Evolutionary conservation across 805 yeast genomes (phyloP).

Genomic region (Zygosaccharomyces lentus): DNA sequence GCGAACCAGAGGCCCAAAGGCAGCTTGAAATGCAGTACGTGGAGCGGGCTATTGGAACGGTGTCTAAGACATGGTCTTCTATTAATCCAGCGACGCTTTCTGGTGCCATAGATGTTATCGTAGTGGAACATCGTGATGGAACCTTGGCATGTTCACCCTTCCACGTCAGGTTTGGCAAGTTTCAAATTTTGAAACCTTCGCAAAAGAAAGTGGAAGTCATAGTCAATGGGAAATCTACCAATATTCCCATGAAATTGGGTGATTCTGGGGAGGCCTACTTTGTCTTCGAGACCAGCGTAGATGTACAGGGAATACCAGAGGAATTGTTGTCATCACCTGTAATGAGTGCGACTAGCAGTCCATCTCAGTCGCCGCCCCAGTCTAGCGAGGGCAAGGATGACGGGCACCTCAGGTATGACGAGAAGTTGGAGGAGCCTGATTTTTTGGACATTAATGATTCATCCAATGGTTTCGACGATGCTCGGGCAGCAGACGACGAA

Average conservation of each 20-base stretch:
- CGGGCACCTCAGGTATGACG: slow-evolving; percentile 32
- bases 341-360: slow-evolving; percentile 61
- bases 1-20: background rate
- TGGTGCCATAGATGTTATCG: slow-evolving; percentile 96
- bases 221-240: slow-evolving; percentile 76
- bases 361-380: slow-evolving; percentile 38
- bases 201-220: slow-evolving; percentile 89
- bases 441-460: slow-evolving; percentile 30
- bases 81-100: slow-evolving; percentile 93
- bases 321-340: slow-evolving; percentile 86
- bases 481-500: background rate
- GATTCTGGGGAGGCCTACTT: slow-evolving; percentile 98
- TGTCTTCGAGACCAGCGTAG: slow-evolving; percentile 78
- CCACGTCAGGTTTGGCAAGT: slow-evolving; percentile 94
- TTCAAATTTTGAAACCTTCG: slow-evolving; percentile 86
- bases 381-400: slow-evolving; percentile 17
- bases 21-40: slow-evolving; percentile 76
- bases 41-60: slow-evolving; percentile 91
- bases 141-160: slow-evolving; percentile 88
- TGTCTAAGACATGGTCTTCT: slow-evolving; percentile 95
- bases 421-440: slow-evolving; percentile 32
- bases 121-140: slow-evolving; percentile 80
- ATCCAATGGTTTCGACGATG: slow-evolving; percentile 1
- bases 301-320: slow-evolving; percentile 57
- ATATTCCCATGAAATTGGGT: slow-evolving; percentile 91